Conservation (phyloP, 2,329 filamentous ascomycete genomes). For the Aspergillus texensis region DNA sequence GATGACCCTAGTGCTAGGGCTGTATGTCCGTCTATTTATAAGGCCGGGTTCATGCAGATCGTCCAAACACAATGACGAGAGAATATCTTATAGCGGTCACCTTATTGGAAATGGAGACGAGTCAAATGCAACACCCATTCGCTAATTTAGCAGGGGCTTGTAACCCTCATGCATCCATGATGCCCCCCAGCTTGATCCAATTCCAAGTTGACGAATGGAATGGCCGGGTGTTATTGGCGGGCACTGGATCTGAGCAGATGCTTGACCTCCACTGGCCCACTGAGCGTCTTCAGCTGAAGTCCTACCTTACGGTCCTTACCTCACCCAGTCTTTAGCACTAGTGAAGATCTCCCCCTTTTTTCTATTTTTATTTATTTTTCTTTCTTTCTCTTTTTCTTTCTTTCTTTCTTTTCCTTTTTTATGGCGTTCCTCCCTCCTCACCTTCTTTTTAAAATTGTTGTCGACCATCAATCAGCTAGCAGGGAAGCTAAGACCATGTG, state of each 20-base stretch:
- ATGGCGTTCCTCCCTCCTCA: too few relatives aligned
- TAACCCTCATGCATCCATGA: not conserved
- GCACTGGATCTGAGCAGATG: not conserved
- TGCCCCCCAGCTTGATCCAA: not conserved
- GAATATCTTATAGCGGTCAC: not conserved
- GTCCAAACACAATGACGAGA: not conserved
- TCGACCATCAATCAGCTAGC: not conserved
- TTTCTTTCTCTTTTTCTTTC: too few relatives aligned
- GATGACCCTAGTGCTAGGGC: not conserved
- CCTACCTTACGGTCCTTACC: not conserved
- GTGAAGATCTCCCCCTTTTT: too few relatives aligned
- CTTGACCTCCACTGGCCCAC: not conserved
- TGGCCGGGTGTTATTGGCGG: not conserved
- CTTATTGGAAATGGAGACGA: not conserved
- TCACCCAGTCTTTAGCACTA: not conserved
- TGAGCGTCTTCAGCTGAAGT: not conserved
- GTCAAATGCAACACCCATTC: not conserved
- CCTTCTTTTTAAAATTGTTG: too few relatives aligned
- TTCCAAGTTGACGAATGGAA: not conserved
- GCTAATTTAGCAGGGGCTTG: not conserved
- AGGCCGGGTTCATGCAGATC: not conserved
- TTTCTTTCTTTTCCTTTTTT: too few relatives aligned
- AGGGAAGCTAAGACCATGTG: too few relatives aligned
- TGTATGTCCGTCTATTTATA: not conserved
- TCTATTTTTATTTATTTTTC: too few relatives aligned